These are phyloP conservation scores for Entomortierella beljakovae DNA, from an alignment of 192 early-diverging fungal genomes.

Conservation along the genomic window DNA sequence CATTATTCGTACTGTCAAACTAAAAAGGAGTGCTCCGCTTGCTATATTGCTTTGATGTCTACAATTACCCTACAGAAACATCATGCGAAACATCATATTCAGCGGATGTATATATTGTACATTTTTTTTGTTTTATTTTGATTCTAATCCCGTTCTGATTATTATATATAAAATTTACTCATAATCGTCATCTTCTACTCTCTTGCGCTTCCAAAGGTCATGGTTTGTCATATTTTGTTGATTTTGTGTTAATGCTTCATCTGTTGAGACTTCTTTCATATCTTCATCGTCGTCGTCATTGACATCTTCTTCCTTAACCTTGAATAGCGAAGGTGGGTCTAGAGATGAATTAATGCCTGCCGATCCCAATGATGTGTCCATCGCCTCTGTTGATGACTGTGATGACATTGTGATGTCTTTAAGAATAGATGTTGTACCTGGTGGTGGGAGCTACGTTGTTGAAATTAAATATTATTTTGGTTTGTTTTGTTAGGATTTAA, in stretches of 20 bases:
- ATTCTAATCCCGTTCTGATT: background rate
- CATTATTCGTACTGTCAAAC: no score
- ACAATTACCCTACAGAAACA: no score
- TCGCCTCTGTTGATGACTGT: background rate
- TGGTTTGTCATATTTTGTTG: constrained; percentile 50
- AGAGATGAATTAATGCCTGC: background rate
- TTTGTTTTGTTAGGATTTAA: no score
- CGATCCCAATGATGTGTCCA: constrained; percentile 4
- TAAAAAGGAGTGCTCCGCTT: no score
- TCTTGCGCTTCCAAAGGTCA: constrained; percentile 49
- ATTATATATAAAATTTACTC: background rate
- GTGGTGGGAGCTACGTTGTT: constrained; percentile 24
- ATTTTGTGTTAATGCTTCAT: constrained; percentile 30
- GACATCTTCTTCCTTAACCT: constrained; percentile 38
- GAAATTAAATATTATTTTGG: background rate
- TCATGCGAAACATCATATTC: no score
- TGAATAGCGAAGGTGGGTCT: constrained; percentile 42
- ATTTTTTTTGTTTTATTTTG: background rate
- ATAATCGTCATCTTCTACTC: constrained; percentile 43
- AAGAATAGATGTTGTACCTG: background rate
- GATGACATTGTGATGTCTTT: background rate
- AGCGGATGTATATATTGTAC: background rate
- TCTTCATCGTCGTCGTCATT: constrained; percentile 42
- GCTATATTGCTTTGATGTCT: no score
- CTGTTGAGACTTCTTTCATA: constrained; percentile 18